Conservation (phyloP, 2,329 filamentous ascomycete species). For the Podosphaera xanthii region DNA sequence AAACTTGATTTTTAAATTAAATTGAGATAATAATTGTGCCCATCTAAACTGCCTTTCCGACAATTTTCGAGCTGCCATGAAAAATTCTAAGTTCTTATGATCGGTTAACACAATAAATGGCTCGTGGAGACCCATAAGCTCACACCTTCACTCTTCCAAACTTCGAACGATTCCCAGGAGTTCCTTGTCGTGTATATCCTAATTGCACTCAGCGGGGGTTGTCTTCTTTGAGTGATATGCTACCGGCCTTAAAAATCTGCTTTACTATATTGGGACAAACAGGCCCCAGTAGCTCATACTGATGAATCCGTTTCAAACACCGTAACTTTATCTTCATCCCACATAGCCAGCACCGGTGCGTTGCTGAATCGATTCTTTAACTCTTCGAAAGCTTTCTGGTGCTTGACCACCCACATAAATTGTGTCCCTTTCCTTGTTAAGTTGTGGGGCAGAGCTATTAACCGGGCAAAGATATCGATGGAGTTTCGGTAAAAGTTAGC, state of each 20-base stretch:
- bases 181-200: background rate
- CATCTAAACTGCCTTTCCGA: background rate
- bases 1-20: background rate
- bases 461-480: background rate
- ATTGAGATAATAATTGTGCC: background rate
- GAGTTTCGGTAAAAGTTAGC: background rate
- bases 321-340: background rate
- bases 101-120: background rate
- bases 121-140: background rate
- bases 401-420: background rate
- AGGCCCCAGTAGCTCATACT: background rate
- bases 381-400: background rate
- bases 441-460: background rate
- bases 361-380: background rate
- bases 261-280: background rate
- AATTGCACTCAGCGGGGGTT: background rate
- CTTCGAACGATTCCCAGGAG: background rate
- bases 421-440: background rate
- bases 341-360: background rate
- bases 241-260: background rate
- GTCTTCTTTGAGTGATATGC: background rate
- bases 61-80: background rate
- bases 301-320: background rate
- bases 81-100: background rate
- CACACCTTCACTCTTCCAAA: background rate